Evolutionary conservation across 108 stramenopile species (phyloP), one percentile per base, ranked within the genome.

Genomic region (Bacterosira constricta): DNA sequence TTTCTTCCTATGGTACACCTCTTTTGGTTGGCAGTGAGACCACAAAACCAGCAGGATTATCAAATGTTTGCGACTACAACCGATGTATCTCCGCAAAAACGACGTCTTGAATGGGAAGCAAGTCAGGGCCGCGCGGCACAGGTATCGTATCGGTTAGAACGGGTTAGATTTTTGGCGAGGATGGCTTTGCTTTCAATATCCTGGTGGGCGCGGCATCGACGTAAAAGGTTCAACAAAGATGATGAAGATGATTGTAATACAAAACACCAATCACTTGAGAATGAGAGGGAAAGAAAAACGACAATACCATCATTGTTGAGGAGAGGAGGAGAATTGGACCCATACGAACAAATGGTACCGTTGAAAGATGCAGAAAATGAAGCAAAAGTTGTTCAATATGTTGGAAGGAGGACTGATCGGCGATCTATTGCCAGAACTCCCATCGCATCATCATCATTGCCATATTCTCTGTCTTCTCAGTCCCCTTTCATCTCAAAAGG

Each of bases 331-430:
- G 77, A 79, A 46, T 61, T 79, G 32, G 77, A 79, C 34, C 77
- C 77, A 17, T 61, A 35, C 45, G 77, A 79, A 35, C 26, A 52
- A 6, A n/a, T 79, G 34, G 11, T 71, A 20, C 36, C 77, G 4
- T 62, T 79, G 34, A 15, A 53, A 45, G 42, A 62, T 2, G 64
- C 65, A 37, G 65, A 79, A 35, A 53, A 51, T 13, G 77, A 65
- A 42, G 64, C 59, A 37, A 70, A 38, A 13, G 18, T 62, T 13
- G 39, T 39, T 5, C 64, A 51, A 44, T 79, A 79, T 46, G 63
- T 71, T 25, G 77, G 77, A 10, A 70, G 70, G 70, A 69, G 77
- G 63, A 79, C 77, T 45, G 77, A 70, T 30, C 77, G 77, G 4
- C 77, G 77, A 25, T 79, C 65, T 18, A 44, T 79, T 32, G 52